These are phyloP conservation scores for Amanita phalloides DNA, from an alignment of 768 basidiomycete genomes.

Conservation along the genomic window DNA sequence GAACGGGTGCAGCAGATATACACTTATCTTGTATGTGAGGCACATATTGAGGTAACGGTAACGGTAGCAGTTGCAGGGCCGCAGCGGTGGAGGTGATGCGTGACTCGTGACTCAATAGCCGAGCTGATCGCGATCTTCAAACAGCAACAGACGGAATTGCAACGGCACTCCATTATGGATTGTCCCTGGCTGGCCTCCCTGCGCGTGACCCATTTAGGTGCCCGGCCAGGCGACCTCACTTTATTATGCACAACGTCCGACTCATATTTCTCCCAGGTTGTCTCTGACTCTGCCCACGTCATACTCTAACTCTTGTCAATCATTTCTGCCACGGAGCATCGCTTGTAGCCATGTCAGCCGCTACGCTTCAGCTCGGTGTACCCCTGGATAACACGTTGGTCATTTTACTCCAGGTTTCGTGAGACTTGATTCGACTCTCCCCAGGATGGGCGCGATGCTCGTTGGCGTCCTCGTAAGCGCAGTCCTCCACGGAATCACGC, in stretches of 20 bases:
- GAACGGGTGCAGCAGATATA: too few species aligned
- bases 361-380: conserved; percentile 17
- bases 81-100: too few species aligned
- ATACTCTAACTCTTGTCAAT: neutral
- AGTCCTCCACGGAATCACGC: conserved; percentile 31
- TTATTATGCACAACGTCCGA: neutral
- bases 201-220: neutral
- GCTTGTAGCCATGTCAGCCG: conserved; percentile 5
- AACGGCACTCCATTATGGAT: too few species aligned
- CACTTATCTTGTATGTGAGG: too few species aligned
- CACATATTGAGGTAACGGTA: too few species aligned
- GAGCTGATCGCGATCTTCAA: too few species aligned
- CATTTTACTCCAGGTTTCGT: neutral
- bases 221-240: neutral
- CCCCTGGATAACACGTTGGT: conserved; percentile 24
- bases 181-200: neutral
- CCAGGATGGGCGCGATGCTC: conserved; percentile 34
- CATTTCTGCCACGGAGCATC: neutral
- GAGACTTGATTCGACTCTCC: neutral
- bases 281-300: neutral
- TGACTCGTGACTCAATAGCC: too few species aligned
- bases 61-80: too few species aligned
- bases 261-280: neutral
- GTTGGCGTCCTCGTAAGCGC: conserved; percentile 28
- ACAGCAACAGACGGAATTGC: too few species aligned